These are phyloP conservation scores for Styphnolobium japonicum DNA, from an alignment of 306 rosid genomes.

Conservation along the genomic window DNA sequence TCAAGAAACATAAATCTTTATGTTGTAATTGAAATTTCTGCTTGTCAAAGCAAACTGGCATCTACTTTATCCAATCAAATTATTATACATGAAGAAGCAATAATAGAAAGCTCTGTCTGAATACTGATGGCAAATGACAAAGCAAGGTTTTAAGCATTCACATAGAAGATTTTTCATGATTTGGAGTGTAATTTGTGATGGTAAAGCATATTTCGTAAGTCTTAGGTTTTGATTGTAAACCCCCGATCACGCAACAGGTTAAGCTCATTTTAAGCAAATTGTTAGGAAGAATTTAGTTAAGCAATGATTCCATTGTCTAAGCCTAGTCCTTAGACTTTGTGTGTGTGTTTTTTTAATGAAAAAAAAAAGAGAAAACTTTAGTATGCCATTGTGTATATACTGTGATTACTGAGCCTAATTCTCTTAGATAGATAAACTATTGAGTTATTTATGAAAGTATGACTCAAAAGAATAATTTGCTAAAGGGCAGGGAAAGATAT, in stretches of 20 bases:
- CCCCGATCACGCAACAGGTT: conserved; percentile 31
- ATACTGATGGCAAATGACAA: conserved; percentile 21
- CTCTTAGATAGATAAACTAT: conserved; percentile 2
- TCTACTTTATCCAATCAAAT: conserved; percentile 32
- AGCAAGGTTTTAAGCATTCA: conserved; percentile 24
- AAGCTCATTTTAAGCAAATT: conserved; percentile 14
- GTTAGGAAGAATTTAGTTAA: conserved; percentile 3
- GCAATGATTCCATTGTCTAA: conserved; percentile 27
- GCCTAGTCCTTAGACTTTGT: neutral
- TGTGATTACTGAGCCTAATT: neutral
- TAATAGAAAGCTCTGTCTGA: conserved; percentile 10
- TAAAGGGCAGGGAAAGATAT: neutral
- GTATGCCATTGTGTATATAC: neutral
- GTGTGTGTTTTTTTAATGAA: neutral
- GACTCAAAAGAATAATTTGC: neutral
- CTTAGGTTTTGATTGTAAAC: conserved; percentile 30
- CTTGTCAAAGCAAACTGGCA: conserved; percentile 37
- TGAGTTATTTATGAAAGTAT: neutral
- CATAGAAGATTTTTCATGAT: conserved; percentile 23
- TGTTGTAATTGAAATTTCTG: conserved; percentile 39
- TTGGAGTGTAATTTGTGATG: conserved; percentile 20
- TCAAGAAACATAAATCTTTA: neutral
- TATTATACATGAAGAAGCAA: conserved; percentile 34
- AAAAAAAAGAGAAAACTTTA: neutral
- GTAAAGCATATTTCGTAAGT: conserved; percentile 23